A percentile compares a stretch with the other conserved stretches of the same genome.
Evolutionary conservation across 495 filamentous ascomycete genomes (phyloP).

Genomic region (Penicillium fimorum): DNA sequence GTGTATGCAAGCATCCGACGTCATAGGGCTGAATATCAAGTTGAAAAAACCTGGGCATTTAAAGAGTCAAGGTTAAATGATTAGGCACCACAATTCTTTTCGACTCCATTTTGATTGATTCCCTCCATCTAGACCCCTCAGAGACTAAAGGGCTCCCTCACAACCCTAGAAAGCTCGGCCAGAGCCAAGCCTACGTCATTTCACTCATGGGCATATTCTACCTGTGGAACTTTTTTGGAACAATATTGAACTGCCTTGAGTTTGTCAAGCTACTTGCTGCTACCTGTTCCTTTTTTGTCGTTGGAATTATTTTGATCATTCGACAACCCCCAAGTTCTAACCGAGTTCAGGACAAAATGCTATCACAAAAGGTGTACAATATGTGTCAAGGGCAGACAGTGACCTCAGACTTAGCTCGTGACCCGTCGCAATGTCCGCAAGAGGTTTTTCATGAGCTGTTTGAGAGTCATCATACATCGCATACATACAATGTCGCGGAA

Average conservation of each 20-base stretch:
- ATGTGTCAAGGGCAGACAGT: conserved; percentile 55
- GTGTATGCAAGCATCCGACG: too few species aligned
- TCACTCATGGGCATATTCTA: conserved; percentile 5
- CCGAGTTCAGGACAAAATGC: conserved; percentile 18
- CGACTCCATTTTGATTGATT: neutral
- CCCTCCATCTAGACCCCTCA: neutral
- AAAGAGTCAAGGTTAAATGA: too few species aligned
- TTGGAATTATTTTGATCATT: conserved; percentile 9
- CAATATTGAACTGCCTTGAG: neutral
- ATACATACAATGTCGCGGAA: conserved; percentile 4
- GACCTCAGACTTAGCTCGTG: conserved; percentile 52
- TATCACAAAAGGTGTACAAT: conserved; percentile 41
- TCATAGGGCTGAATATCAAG: conserved; percentile 8
- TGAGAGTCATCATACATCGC: conserved; percentile 23
- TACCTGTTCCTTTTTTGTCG: neutral
- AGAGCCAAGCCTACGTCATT: conserved; percentile 20
- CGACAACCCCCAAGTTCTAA: conserved; percentile 16
- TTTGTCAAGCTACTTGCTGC: neutral
- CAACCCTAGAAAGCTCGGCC: too few species aligned
- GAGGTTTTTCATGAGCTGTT: conserved; percentile 58
- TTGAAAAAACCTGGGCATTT: too few species aligned
- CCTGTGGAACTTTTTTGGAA: neutral
- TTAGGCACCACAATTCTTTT: conserved; percentile 7
- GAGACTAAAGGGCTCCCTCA: too few species aligned
- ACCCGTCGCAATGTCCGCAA: conserved; percentile 51